Evolutionary conservation across 2,329 filamentous ascomycete species (phyloP), one percentile per base, ranked within the genome.

Genomic region (Aspergillus chevalieri): DNA sequence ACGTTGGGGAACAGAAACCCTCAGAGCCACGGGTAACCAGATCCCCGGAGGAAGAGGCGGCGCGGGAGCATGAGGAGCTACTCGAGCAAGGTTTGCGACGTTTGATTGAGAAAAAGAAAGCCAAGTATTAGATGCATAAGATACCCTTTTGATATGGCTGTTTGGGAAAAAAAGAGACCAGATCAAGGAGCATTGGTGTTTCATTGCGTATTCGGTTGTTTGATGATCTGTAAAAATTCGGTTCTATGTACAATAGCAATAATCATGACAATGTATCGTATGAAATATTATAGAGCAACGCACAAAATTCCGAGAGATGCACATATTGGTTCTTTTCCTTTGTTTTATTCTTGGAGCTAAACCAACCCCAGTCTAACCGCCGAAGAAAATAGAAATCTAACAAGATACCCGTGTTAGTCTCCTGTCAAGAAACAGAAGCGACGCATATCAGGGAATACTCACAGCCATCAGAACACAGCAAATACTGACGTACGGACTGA

Each of bases 381-480:
- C 67, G 41, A 70, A 60, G 56, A 70, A 69, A 52, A 70, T 68
- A 8, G 66, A 69, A 36, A 63, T 59, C 66, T 69, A 42, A 6
- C 10, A 30, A 41, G 38, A 21, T 10, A 41, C 12, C 17, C 6
- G 19, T 41, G 10, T 41, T 41, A 41, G 38, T 19, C 38, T 17
- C n/a, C 17, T 38, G 4, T 19, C 34, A n/a, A 38, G n/a, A n/a
- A 38, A n/a, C 34, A 36, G 34, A 36, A 36, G 19, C 15, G 15
- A 14, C 15, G 19, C 30, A 15, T 42, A 41, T 24, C 6, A 19
- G 39, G 28, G 38, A 47, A 5, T 30, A 75, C 81, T 73, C 68
- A 96, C 93, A 57, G 93, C 93, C 91, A 98, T 97, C 61, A 89
- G 72, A 28, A 96, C 78, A 68, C 92, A 97, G 69, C 89, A 94